Conservation (phyloP, 805 yeast genomes). For the Wickerhamiella dianesei region DNA sequence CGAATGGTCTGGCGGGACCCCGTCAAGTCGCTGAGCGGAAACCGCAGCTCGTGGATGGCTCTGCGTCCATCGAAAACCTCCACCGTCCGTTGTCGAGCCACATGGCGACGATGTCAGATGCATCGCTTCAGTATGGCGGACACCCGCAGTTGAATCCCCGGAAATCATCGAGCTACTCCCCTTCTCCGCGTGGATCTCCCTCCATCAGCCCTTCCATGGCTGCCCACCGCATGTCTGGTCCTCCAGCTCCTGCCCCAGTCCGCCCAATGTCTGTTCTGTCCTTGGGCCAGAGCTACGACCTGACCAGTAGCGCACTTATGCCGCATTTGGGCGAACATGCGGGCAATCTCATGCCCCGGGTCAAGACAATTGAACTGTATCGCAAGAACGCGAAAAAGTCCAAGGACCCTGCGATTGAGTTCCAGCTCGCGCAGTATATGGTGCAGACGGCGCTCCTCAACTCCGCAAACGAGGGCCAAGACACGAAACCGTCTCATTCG, state of each 20-base stretch:
- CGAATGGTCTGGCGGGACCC: not conserved
- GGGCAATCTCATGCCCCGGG: slow-evolving; percentile 46
- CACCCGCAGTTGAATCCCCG: not conserved
- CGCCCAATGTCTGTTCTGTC: not conserved
- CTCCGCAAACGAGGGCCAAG: not conserved
- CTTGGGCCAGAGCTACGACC: not conserved
- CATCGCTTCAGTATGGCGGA: not conserved
- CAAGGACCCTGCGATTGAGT: slow-evolving; percentile 73
- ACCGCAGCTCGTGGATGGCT: not conserved
- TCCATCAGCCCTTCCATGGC: not conserved
- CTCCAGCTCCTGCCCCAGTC: not conserved
- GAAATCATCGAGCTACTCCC: not conserved
- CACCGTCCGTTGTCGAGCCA: not conserved
- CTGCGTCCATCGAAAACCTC: not conserved
- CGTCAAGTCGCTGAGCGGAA: not conserved
- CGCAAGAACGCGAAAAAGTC: slow-evolving; percentile 72
- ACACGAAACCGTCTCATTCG: not conserved
- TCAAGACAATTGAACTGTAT: slow-evolving; percentile 77
- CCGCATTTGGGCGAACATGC: slow-evolving; percentile 20
- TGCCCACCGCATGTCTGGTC: not conserved
- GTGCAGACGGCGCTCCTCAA: slow-evolving; percentile 58
- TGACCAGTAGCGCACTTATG: slow-evolving; percentile 1
- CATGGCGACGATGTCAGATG: not conserved
- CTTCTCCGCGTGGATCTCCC: not conserved
- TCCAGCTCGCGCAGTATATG: slow-evolving; percentile 84